Conservation (phyloP, 495 filamentous ascomycete genomes). For the Penicillium bialowiezense region DNA sequence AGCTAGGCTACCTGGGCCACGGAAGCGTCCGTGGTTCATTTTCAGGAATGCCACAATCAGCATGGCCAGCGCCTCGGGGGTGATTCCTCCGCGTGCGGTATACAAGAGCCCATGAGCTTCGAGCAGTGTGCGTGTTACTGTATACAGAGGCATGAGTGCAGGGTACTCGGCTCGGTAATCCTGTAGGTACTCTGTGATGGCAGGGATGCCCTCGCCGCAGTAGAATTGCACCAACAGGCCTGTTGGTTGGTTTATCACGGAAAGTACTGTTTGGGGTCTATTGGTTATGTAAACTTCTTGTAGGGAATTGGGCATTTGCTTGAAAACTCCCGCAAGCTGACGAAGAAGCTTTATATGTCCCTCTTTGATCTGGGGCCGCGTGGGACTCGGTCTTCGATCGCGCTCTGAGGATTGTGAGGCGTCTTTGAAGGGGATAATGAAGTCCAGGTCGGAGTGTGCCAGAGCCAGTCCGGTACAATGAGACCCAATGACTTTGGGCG, state of each 20-base stretch:
- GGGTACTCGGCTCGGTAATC: constrained; percentile 50
- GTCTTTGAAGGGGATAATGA: constrained; percentile 31
- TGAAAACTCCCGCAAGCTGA: constrained; percentile 20
- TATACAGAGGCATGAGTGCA: constrained; percentile 47
- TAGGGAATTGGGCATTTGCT: constrained; percentile 5
- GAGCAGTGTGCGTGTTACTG: constrained; percentile 45
- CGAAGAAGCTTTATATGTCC: constrained; percentile 19
- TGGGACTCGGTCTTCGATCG: constrained; percentile 32
- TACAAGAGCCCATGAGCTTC: constrained; percentile 47
- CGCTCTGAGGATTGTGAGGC: constrained; percentile 12
- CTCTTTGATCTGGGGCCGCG: constrained; percentile 25
- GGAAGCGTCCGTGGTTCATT: constrained; percentile 33
- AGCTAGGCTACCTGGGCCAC: constrained; percentile 24
- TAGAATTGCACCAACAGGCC: constrained; percentile 50
- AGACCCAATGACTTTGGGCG: constrained; percentile 49
- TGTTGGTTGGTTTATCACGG: constrained; percentile 38
- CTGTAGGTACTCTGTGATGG: constrained; percentile 37
- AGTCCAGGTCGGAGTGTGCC: constrained; percentile 52
- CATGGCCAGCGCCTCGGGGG: constrained; percentile 50
- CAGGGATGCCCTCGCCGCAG: constrained; percentile 30
- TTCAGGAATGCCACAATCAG: constrained; percentile 56
- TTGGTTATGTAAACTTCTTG: constrained; percentile 18
- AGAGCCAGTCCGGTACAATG: constrained; percentile 50
- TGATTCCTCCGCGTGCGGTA: constrained; percentile 40
- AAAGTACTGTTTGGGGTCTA: too few species aligned